Conservation (phyloP, 2,329 filamentous ascomycete genomes). For the Elsinoe australis region DNA sequence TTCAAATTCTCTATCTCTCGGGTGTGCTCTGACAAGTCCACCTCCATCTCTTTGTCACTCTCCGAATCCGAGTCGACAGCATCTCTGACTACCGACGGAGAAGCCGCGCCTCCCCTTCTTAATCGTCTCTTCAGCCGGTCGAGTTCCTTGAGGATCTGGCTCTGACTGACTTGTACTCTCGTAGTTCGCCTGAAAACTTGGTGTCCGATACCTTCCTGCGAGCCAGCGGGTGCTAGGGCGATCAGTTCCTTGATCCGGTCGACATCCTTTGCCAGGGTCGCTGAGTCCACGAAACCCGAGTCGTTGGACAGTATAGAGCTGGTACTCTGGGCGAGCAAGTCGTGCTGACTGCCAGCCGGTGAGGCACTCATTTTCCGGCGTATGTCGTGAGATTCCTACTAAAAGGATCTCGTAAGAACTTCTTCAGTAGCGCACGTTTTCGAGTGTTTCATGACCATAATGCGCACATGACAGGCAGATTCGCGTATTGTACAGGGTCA, state of each 20-base stretch:
- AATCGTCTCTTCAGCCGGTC: slow-evolving; percentile 20
- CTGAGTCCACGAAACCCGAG: slow-evolving; percentile 3
- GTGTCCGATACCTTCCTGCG: slow-evolving; percentile 19
- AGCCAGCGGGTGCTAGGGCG: slow-evolving; percentile 17
- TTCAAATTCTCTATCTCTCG: slow-evolving; percentile 18
- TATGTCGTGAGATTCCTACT: background rate
- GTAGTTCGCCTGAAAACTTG: slow-evolving; percentile 21
- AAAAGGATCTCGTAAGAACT: background rate
- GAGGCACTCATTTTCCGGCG: slow-evolving; percentile 15
- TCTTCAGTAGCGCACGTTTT: too few relatives aligned
- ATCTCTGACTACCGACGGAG: slow-evolving; percentile 7
- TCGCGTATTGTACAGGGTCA: too few relatives aligned
- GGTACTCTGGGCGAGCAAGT: slow-evolving; percentile 4
- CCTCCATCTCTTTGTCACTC: slow-evolving; percentile 14
- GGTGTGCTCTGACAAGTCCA: slow-evolving; percentile 16
- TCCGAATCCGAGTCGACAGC: slow-evolving; percentile 17
- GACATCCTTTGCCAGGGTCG: slow-evolving; percentile 18
- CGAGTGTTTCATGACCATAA: too few relatives aligned
- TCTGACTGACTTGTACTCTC: slow-evolving; percentile 19
- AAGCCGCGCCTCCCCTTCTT: slow-evolving; percentile 9
- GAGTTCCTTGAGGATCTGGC: slow-evolving; percentile 21
- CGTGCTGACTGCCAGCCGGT: background rate
- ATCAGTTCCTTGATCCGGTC: slow-evolving; percentile 23
- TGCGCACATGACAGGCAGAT: too few relatives aligned
- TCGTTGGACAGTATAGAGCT: slow-evolving; percentile 15